These are phyloP conservation scores for cucumber (Cucumis sativus) DNA, from an alignment of 306 rosid species.

Conservation along the genomic window Cucumber_9930_V3 NC_026660.2:29459501-29460000, in stretches of 20 bases:
- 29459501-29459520: constrained; percentile 14
- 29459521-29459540: constrained; percentile 12
- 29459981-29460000: not conserved
- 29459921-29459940: not conserved
- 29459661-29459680: not conserved
- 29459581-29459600: not conserved
- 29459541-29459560: constrained; percentile 9
- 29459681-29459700: constrained; percentile 2
- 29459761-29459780: not conserved
- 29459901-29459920: not conserved
- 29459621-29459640: not conserved
- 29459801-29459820: not conserved
- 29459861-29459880: not conserved
- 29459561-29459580: not conserved
- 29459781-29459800: not conserved
- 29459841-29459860: not conserved
- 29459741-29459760: not conserved
- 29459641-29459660: constrained; percentile 6
- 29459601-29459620: constrained; percentile 1
- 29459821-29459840: not conserved
- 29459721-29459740: not conserved
- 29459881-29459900: not conserved
- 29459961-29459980: not conserved
- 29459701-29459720: not conserved
- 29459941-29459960: not conserved